Base-by-base conservation (phyloP, 768 basidiomycete genomes). In the Kwoniella mangroviensis region DNA sequence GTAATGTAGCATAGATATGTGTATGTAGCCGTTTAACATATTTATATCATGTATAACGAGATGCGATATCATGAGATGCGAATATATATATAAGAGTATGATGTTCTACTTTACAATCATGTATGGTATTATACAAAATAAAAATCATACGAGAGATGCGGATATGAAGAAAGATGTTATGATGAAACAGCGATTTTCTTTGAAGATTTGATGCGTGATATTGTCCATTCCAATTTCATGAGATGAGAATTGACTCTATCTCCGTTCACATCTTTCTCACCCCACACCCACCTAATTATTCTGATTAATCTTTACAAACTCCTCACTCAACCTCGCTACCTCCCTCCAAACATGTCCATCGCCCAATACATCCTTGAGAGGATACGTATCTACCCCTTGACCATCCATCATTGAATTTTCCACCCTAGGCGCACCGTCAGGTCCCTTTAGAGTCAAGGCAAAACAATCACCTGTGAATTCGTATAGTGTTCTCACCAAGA, bases 401-500 rank as follows among this genome's bases (percentile, higher is more conserved):
- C 77, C 77, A 59, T 82, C 81, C 45, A 57, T 59, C 70, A 79
- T 73, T 17, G 63, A 64, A 53, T 77, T 79, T 54, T 76, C 72
- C 9, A 58, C 62, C 9, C 63, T 70, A 2, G 65, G 60, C 17
- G 70, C 59, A 1, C 81, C 81, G 65, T 82, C 81, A 5, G 81
- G 81, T 9, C 81, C 81, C 51, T 79, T 78, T 0, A 79, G 69
- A 6, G 68, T 72, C 52, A 79, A 56, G n/a, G 72, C 75, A 67
- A 80, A 80, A 65, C 81, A 80, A 28, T 70, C 70, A 1, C 81
- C 81, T 1, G 81, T 79, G 58, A 69, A 81, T 42, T 77, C 75
- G 65, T 78, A 79, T 22, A 72, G 67, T 24, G 78, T 79, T 22
- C 81, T 65, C 4, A 79, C 73, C 15, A 82, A 73, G 0, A 71